A percentile compares a stretch with the other conserved stretches of the same genome.
phyloP scores from a whole-genome alignment of 805 yeast genomes.

The Starmerella gropengiesseri region DNA sequence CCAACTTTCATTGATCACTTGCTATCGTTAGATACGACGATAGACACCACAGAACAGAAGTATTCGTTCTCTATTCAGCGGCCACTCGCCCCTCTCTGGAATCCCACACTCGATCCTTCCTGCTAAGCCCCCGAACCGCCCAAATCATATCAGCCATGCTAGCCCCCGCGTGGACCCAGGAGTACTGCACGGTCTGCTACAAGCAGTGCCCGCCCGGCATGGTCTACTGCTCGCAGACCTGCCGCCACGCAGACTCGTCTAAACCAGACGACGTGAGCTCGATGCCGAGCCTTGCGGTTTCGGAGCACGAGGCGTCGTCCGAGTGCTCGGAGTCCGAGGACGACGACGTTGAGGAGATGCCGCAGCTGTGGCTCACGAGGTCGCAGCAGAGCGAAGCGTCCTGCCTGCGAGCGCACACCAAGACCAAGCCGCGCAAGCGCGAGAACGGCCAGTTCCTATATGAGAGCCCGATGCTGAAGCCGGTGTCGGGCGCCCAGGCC shows the following conservation, averaged over 20 bases:
- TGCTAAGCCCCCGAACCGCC: neutral
- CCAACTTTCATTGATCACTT: no score
- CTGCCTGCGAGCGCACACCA: neutral
- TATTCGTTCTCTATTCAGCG: no score
- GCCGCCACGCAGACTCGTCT: conserved; percentile 26
- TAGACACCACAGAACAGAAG: no score
- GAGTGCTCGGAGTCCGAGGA: conserved; percentile 12
- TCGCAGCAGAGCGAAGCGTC: neutral
- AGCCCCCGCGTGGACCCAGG: conserved; percentile 33
- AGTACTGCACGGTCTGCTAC: conserved; percentile 50
- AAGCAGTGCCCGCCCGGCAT: conserved; percentile 36
- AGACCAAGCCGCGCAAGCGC: conserved; percentile 2
- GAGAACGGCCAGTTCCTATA: conserved; percentile 19
- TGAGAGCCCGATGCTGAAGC: conserved; percentile 23
- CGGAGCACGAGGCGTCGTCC: neutral
- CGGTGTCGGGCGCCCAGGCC: conserved; percentile 19
- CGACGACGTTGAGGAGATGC: conserved; percentile 10
- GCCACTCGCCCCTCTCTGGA: no score
- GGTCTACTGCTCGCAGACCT: conserved; percentile 40
- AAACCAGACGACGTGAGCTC: neutral
- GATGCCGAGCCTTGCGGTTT: neutral
- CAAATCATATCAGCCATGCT: neutral
- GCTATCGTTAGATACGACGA: no score
- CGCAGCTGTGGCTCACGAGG: conserved; percentile 9
- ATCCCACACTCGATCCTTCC: no score